These are phyloP conservation scores for Neonectria sp. DNA, from an alignment of 2,329 filamentous ascomycete species.

Conservation along the genomic window DNA sequence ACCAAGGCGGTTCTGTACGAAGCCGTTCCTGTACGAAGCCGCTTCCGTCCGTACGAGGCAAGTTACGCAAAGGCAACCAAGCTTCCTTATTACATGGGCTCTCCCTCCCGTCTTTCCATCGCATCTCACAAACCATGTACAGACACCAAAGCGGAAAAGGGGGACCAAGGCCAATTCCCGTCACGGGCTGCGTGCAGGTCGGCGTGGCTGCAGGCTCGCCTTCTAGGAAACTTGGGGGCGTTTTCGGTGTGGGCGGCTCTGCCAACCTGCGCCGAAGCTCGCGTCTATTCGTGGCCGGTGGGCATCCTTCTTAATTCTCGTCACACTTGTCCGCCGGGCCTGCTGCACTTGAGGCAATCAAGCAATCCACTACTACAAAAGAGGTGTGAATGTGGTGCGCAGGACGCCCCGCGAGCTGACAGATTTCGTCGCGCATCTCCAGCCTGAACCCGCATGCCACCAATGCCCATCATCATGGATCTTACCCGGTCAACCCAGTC, in stretches of 20 bases:
- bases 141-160: constrained; percentile 18
- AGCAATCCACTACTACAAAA: background rate
- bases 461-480: background rate
- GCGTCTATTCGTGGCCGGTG: background rate
- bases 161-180: constrained; percentile 9
- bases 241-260: constrained; percentile 8
- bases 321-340: too few species aligned
- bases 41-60: background rate
- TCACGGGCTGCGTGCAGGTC: constrained; percentile 12
- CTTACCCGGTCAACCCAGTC: too few species aligned
- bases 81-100: background rate
- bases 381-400: background rate
- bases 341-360: too few species aligned
- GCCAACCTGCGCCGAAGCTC: background rate
- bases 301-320: background rate
- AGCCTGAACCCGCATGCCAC: constrained; percentile 9
- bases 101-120: constrained; percentile 5
- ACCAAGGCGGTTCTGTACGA: background rate
- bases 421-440: constrained; percentile 18
- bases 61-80: background rate
- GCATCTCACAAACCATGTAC: constrained; percentile 27
- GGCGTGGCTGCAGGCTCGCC: constrained; percentile 20
- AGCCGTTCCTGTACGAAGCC: background rate
- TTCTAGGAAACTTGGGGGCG: constrained; percentile 17
- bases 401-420: constrained; percentile 17